phyloP scores from a whole-genome alignment of 2,329 filamentous ascomycete genomes.

The Phaeosphaeriaceae sp. region DNA sequence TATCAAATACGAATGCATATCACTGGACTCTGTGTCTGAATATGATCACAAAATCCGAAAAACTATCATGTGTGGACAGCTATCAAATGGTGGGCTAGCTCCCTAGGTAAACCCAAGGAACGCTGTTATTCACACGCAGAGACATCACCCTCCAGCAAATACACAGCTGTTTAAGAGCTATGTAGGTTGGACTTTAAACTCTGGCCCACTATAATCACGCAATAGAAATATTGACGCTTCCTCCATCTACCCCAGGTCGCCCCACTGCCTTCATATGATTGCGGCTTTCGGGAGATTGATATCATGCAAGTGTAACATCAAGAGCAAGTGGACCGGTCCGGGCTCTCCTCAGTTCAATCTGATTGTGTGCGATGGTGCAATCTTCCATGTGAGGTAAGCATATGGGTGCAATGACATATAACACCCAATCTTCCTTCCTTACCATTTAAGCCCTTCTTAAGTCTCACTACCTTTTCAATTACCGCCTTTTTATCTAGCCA shows the following conservation, averaged over 20 bases:
- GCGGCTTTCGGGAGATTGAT: neutral
- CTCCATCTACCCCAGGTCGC: neutral
- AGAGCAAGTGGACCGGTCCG: neutral
- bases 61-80: neutral
- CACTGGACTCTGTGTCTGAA: neutral
- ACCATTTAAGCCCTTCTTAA: too few relatives aligned
- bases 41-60: neutral
- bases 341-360: neutral
- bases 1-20: slow-evolving; percentile 1
- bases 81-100: neutral
- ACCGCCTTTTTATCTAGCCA: too few relatives aligned
- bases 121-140: neutral
- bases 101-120: neutral
- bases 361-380: slow-evolving; percentile 49
- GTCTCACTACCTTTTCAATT: too few relatives aligned
- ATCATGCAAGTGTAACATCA: neutral
- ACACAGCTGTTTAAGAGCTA: too few relatives aligned
- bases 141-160: neutral
- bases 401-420: slow-evolving; percentile 18
- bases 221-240: neutral
- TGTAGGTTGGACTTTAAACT: neutral
- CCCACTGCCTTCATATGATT: neutral
- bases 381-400: slow-evolving; percentile 15
- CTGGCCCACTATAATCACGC: neutral
- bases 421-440: slow-evolving; percentile 3